Conservation (phyloP, 495 filamentous ascomycete genomes). For the Hypoxylon lenormandii region DNA sequence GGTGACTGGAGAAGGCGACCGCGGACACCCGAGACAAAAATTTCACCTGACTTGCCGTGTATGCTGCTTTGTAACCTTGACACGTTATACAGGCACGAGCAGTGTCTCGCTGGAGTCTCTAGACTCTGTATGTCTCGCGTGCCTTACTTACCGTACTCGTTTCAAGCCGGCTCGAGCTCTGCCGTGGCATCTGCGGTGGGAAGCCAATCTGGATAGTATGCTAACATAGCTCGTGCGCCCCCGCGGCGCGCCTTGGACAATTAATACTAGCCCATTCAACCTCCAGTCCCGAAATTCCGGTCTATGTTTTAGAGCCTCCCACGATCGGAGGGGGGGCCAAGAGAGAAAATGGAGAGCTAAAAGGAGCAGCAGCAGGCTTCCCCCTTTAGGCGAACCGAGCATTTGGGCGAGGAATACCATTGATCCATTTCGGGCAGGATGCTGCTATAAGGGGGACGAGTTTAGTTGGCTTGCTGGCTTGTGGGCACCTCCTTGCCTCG, state of each 20-base stretch:
- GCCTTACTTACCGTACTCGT: slow-evolving; percentile 12
- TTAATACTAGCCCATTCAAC: slow-evolving; percentile 22
- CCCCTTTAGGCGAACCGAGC: slow-evolving; percentile 24
- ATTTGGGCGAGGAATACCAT: slow-evolving; percentile 8
- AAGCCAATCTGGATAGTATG: slow-evolving; percentile 39
- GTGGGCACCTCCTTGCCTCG: slow-evolving; percentile 4
- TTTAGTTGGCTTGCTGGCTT: neutral
- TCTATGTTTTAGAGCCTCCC: slow-evolving; percentile 18
- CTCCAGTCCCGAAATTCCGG: slow-evolving; percentile 26
- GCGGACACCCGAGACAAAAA: slow-evolving; percentile 35
- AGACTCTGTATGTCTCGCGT: slow-evolving; percentile 37
- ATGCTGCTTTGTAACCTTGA: slow-evolving; percentile 21
- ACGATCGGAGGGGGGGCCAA: slow-evolving; percentile 11
- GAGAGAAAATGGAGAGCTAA: slow-evolving; percentile 10
- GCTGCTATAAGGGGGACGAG: slow-evolving; percentile 12
- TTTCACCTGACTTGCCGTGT: slow-evolving; percentile 14
- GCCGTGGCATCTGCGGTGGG: slow-evolving; percentile 41
- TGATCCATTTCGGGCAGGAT: slow-evolving; percentile 12
- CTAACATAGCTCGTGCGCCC: too few species aligned
- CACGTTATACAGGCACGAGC: slow-evolving; percentile 32
- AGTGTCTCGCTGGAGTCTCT: too few species aligned
- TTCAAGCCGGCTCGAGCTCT: slow-evolving; percentile 18
- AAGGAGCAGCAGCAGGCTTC: slow-evolving; percentile 11
- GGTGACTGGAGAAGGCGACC: too few species aligned
- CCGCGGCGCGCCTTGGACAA: slow-evolving; percentile 16